Base-by-base conservation (phyloP, 352 stramenopile genomes). In the Stephanocyclus meneghinianus region DNA sequence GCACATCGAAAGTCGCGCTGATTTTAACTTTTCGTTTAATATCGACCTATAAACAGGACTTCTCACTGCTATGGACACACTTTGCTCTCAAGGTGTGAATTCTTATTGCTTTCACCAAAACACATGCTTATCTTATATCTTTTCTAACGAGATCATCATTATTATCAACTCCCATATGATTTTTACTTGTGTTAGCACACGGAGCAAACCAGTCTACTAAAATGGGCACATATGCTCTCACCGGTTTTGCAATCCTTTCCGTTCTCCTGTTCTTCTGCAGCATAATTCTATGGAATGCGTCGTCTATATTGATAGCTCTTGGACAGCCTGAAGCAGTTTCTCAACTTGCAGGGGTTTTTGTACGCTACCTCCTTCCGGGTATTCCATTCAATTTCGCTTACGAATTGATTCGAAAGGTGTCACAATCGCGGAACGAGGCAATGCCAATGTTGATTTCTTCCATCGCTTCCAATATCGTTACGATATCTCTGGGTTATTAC, bases 221-320 rank as follows among this genome's bases (percentile, higher is more conserved):
- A 71, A 94, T 97, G 80, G 93, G 94, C 7, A 84, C 94, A 32
- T 97, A 96, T 76, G 93, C 95, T 67, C 91, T 96, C 71, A 96
- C 93, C 2, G 92, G 93, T 0, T 60, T 93, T 9, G 56, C 95
- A 30, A 82, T 96, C 61, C 94, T 96, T 55, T 71, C 73, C 10
- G 76, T 91, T 8, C 86, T 87, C 13, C 95, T 95, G 68, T 35
- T 93, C 7, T 76, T 91, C 9, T 87, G 95, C 42, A 80, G 83
- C 6, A 40, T 94, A 11, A 70, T 90, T n/a, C 90, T 93, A 56
- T 93, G 91, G 66, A 95, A 95, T 77, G 94, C 91, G 75, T 87
- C 94, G 50, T 83, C 90, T 62, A 86, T 96, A 35, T 74, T 97
- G 21, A 81, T 95, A 69, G 79, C 91, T 3, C 77, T 95, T 0